Evolutionary conservation across 306 rosid genomes (phyloP).

Genomic region (Trifolium subterraneum): DNA sequence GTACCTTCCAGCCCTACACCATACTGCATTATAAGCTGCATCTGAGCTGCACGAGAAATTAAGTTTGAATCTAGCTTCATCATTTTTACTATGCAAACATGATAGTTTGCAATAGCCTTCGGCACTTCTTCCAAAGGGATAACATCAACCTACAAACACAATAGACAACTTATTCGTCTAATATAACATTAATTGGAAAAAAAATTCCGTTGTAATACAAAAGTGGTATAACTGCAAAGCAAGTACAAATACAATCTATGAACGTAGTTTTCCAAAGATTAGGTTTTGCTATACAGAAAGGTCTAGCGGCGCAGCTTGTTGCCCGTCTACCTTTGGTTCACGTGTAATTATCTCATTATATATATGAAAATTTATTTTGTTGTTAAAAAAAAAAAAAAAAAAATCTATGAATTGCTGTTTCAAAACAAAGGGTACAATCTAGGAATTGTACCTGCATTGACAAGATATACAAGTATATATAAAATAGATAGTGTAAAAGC

Average conservation of each 20-base stretch:
- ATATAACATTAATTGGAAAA: too few species aligned
- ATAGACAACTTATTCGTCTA: too few species aligned
- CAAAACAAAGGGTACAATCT: too few species aligned
- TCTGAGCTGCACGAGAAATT: conserved; percentile 66
- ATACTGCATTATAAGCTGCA: conserved; percentile 87
- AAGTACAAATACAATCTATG: not conserved
- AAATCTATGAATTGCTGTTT: too few species aligned
- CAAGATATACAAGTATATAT: conserved; percentile 10
- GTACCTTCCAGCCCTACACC: conserved; percentile 95
- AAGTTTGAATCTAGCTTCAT: conserved; percentile 70
- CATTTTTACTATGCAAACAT: conserved; percentile 63
- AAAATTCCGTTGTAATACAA: not conserved
- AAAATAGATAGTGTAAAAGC: not conserved
- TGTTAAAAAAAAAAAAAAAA: too few species aligned
- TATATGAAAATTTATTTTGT: too few species aligned
- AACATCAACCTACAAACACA: conserved; percentile 85
- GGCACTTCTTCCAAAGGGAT: conserved; percentile 73
- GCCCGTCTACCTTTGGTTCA: too few species aligned
- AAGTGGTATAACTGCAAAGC: not conserved
- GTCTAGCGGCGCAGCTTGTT: too few species aligned
- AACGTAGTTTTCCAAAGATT: too few species aligned
- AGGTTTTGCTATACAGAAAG: too few species aligned
- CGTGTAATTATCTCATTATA: too few species aligned
- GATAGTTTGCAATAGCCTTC: conserved; percentile 61
- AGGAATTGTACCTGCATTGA: conserved; percentile 7